A percentile compares a stretch with the other conserved stretches of the same genome.
Evolutionary conservation across 306 rosid species (phyloP).

Genomic region (Sophora flavescens): DNA sequence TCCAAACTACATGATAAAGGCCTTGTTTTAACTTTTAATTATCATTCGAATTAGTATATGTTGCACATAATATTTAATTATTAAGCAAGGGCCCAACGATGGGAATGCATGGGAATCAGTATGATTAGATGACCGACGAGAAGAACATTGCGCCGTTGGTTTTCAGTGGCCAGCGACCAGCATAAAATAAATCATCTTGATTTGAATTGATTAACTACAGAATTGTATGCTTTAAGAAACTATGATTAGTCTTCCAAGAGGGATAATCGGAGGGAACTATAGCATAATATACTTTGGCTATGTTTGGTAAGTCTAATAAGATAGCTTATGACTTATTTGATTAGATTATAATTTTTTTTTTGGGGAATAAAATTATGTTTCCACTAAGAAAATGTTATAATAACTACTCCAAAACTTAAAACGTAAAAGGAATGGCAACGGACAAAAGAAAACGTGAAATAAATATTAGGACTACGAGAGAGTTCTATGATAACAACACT

Average conservation of each 20-base stretch:
- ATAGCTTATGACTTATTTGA: too few relatives aligned
- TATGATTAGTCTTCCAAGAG: conserved; percentile 16
- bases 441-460: conserved; percentile 20
- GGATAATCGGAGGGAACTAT: conserved; percentile 1
- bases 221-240: neutral
- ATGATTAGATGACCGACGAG: conserved; percentile 33
- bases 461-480: conserved; percentile 16
- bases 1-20: conserved; percentile 48
- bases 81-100: conserved; percentile 19
- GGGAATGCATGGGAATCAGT: conserved; percentile 42
- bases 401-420: neutral
- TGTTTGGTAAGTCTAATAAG: too few relatives aligned
- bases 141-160: conserved; percentile 29
- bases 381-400: too few relatives aligned
- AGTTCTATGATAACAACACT: conserved; percentile 24
- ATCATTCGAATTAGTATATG: conserved; percentile 10
- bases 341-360: too few relatives aligned
- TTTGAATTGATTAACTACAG: conserved; percentile 27
- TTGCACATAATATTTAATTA: conserved; percentile 4
- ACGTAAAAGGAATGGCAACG: neutral
- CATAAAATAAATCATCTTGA: conserved; percentile 29
- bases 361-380: too few relatives aligned
- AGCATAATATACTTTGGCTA: neutral
- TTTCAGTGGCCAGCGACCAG: conserved; percentile 9
- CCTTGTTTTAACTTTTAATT: conserved; percentile 17